A percentile compares a stretch with the other conserved stretches of the same genome.
These are phyloP conservation scores for Tulasnella sp. DNA, from an alignment of 768 basidiomycete species.

Conservation along the genomic window DNA sequence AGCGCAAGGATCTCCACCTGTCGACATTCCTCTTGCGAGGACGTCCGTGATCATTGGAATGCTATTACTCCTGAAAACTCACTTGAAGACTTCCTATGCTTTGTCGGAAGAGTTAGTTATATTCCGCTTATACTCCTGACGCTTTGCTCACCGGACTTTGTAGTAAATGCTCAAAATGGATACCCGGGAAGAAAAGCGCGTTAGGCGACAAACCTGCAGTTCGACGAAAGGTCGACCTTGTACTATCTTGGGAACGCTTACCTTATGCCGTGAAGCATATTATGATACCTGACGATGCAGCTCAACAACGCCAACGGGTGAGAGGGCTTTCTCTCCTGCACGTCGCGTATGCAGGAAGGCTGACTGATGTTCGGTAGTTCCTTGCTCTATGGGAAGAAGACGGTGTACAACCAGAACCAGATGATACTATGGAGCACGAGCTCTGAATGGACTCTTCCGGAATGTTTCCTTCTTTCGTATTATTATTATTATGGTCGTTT, in stretches of 20 bases:
- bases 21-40: constrained; percentile 20
- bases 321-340: background rate
- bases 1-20: background rate
- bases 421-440: background rate
- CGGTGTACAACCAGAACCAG: constrained; percentile 38
- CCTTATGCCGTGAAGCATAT: constrained; percentile 53
- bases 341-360: background rate
- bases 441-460: too few relatives aligned
- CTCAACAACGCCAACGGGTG: constrained; percentile 44
- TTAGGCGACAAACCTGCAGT: constrained; percentile 71
- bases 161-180: constrained; percentile 87
- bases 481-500: too few relatives aligned
- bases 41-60: constrained; percentile 67
- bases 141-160: background rate
- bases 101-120: constrained; percentile 78
- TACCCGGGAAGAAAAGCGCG: constrained; percentile 77
- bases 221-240: constrained; percentile 42
- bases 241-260: constrained; percentile 61
- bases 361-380: constrained; percentile 36
- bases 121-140: background rate
- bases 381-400: constrained; percentile 74
- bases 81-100: constrained; percentile 72
- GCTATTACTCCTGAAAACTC: constrained; percentile 73
- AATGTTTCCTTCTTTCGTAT: too few relatives aligned
- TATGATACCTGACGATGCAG: constrained; percentile 47